Conservation (phyloP, 768 basidiomycete species). For the Coprinopsis cinerea region DNA sequence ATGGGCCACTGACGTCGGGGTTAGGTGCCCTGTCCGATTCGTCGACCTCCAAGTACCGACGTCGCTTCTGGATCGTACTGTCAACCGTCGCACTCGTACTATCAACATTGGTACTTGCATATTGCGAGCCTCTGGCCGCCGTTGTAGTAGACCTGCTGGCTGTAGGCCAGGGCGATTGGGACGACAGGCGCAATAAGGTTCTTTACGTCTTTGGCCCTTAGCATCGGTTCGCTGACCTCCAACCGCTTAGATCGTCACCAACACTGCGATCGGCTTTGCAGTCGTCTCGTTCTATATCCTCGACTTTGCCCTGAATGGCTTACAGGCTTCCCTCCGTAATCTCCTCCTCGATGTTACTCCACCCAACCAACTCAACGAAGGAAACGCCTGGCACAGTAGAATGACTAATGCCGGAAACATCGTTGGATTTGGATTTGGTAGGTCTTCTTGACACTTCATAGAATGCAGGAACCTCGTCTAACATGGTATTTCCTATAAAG, state of each 20-base stretch:
- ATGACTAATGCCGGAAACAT: conserved; percentile 98
- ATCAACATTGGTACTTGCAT: conserved; percentile 77
- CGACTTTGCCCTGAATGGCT: conserved; percentile 95
- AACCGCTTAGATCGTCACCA: conserved; percentile 43
- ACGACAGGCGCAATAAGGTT: conserved; percentile 66
- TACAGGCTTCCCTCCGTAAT: conserved; percentile 89
- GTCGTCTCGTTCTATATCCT: conserved; percentile 88
- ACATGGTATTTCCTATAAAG: conserved; percentile 32
- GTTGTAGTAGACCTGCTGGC: conserved; percentile 74
- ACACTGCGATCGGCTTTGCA: conserved; percentile 77
- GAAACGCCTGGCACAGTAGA: conserved; percentile 96
- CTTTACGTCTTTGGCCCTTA: not conserved
- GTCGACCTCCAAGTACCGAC: conserved; percentile 82
- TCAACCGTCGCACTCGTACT: conserved; percentile 77
- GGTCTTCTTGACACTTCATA: conserved; percentile 17
- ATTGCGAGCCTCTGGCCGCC: conserved; percentile 66
- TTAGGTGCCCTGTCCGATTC: conserved; percentile 97
- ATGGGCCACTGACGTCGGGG: too few species aligned
- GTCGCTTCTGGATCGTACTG: conserved; percentile 90
- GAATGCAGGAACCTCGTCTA: too few species aligned
- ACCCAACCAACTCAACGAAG: conserved; percentile 82
- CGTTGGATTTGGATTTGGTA: conserved; percentile 88
- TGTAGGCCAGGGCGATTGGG: conserved; percentile 81
- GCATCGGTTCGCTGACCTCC: not conserved
- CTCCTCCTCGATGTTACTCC: conserved; percentile 91